These are phyloP conservation scores for Allodekkera sacchari DNA, from an alignment of 805 yeast genomes.

Conservation along the genomic window DNA sequence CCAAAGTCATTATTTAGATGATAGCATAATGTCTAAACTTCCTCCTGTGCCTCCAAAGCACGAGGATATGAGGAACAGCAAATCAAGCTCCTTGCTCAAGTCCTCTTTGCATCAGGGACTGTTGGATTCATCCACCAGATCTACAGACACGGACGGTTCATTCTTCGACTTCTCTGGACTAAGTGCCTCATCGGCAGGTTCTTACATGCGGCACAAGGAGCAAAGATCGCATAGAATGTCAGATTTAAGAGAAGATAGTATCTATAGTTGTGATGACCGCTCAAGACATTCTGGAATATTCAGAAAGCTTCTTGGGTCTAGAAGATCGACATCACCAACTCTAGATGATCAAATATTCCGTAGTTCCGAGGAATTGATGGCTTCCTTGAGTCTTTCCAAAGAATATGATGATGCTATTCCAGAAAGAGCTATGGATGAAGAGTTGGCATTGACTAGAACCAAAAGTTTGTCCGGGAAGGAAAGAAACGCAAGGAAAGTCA, in stretches of 20 bases:
- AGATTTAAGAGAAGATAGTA: neutral
- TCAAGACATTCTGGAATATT: constrained; percentile 36
- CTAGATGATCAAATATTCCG: constrained; percentile 26
- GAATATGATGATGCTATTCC: constrained; percentile 24
- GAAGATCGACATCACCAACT: constrained; percentile 22
- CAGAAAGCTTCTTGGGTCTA: constrained; percentile 32
- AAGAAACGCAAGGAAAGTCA: constrained; percentile 58
- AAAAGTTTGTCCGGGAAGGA: constrained; percentile 62
- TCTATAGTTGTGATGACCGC: constrained; percentile 29
- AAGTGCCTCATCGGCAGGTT: constrained; percentile 87
- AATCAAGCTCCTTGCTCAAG: constrained; percentile 6
- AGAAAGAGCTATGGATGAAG: neutral
- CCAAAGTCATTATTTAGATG: no score
- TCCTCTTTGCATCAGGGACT: constrained; percentile 19
- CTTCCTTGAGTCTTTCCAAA: constrained; percentile 6
- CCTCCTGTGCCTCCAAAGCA: constrained; percentile 35
- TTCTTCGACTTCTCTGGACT: constrained; percentile 56
- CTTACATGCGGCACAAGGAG: constrained; percentile 62
- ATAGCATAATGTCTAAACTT: constrained; percentile 1
- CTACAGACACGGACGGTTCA: constrained; percentile 31
- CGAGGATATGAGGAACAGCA: constrained; percentile 1
- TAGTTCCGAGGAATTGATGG: constrained; percentile 11
- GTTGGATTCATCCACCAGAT: constrained; percentile 23
- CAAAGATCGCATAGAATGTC: constrained; percentile 15
- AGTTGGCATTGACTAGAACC: constrained; percentile 56